Evolutionary conservation across 305 asterid species (phyloP).

Genomic region (Solanum chacoense): DNA sequence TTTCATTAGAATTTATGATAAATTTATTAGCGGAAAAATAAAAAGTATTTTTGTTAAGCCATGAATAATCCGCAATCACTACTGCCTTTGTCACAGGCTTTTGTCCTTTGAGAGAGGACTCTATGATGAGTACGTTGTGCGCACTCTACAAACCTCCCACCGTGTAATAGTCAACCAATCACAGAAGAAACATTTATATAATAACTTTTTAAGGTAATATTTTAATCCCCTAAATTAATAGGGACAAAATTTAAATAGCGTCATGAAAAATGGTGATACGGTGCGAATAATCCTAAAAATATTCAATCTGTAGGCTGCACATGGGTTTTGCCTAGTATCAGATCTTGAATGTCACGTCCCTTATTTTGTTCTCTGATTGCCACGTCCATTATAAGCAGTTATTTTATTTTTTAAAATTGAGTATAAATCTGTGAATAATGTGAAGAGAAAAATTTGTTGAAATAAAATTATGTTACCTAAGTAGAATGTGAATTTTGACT

Average conservation of each 20-base stretch:
- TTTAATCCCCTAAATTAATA: background rate
- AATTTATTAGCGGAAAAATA: too few species aligned
- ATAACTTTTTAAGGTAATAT: background rate
- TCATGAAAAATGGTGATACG: background rate
- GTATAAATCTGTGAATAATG: background rate
- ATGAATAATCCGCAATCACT: too few species aligned
- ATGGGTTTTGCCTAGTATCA: conserved; percentile 16
- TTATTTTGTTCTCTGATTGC: background rate
- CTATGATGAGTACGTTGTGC: background rate
- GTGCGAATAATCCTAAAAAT: background rate
- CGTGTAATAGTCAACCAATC: too few species aligned
- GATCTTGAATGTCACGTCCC: conserved; percentile 11
- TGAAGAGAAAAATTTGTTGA: background rate
- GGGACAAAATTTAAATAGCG: background rate
- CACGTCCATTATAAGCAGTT: background rate
- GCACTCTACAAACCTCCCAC: background rate
- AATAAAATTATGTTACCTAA: background rate
- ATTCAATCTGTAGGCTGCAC: conserved; percentile 10
- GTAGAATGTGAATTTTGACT: background rate
- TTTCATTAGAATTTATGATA: background rate
- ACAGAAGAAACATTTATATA: background rate
- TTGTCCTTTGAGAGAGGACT: too few species aligned
- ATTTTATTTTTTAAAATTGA: background rate
- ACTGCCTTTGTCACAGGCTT: accelerated
- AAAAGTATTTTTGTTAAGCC: too few species aligned